Conservation (phyloP, 75 land plant species). For the Pseudotsuga menziesii region DNA sequence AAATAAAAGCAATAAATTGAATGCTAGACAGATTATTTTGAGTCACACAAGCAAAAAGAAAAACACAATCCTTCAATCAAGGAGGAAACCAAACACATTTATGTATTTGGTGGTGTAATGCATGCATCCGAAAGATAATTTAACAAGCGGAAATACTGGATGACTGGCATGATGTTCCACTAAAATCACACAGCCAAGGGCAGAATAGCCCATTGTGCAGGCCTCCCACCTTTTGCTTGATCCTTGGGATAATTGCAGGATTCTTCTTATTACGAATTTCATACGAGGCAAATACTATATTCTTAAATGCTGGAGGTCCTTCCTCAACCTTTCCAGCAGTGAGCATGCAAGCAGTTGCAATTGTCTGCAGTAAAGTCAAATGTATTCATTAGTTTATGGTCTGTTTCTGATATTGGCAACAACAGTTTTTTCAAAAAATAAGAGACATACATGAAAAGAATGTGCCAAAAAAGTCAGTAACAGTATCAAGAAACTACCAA, state of each 20-base stretch:
- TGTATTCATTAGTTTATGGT: background rate
- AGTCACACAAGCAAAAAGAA: background rate
- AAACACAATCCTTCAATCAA: background rate
- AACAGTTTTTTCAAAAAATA: background rate
- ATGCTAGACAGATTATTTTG: background rate
- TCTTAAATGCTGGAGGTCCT: slow-evolving; percentile 37
- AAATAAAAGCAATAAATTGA: slow-evolving; percentile 11
- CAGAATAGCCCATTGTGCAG: background rate
- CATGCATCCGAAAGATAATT: background rate
- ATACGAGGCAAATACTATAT: slow-evolving; percentile 38
- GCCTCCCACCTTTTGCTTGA: slow-evolving; percentile 33
- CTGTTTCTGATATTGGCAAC: background rate
- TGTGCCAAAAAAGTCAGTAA: background rate
- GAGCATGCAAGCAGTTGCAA: slow-evolving; percentile 54
- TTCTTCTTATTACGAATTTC: slow-evolving; percentile 47
- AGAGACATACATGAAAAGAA: background rate
- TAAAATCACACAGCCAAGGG: background rate
- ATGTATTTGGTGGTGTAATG: too few species aligned
- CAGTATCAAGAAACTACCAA: too few species aligned
- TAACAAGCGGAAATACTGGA: background rate
- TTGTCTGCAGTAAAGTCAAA: slow-evolving; percentile 6
- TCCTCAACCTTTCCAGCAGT: slow-evolving; percentile 59
- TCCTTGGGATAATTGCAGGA: slow-evolving; percentile 29
- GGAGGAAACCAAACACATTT: background rate
- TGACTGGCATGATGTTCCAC: background rate